Conservation (phyloP, 768 basidiomycete genomes). For the Lactarius pseudohatsudake region DNA sequence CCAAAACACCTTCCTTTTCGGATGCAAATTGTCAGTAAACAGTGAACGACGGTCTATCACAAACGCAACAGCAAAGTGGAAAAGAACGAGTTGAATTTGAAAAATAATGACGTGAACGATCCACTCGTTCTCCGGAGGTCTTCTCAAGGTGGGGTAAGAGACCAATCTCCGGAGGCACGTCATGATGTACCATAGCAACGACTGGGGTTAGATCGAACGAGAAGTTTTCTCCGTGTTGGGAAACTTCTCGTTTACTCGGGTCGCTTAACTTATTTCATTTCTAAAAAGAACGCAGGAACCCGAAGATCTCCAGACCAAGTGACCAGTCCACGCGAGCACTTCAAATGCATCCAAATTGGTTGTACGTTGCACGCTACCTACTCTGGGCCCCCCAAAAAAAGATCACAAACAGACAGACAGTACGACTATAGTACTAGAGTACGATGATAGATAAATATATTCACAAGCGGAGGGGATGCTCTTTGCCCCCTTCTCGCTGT, state of each 20-base stretch:
- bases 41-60: no score
- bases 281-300: not conserved
- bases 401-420: slow-evolving; percentile 18
- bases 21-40: not conserved
- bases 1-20: slow-evolving; percentile 44
- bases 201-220: not conserved
- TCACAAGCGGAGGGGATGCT: slow-evolving; percentile 14
- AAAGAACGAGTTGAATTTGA: not conserved
- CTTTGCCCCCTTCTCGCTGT: not conserved
- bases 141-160: not conserved
- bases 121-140: not conserved
- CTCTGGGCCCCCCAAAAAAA: slow-evolving; percentile 22
- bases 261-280: not conserved
- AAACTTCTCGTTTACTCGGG: no score
- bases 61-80: not conserved
- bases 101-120: not conserved
- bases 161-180: not conserved
- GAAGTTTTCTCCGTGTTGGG: not conserved
- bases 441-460: slow-evolving; percentile 23
- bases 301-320: not conserved
- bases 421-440: slow-evolving; percentile 13
- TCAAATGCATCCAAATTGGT: slow-evolving; percentile 16
- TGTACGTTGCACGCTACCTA: slow-evolving; percentile 15
- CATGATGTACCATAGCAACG: not conserved
- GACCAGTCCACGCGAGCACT: not conserved